Percentiles rank a stretch among this genome's conserved stretches.
Conservation (phyloP, 345 rosid species). For the Draba incana region DNA sequence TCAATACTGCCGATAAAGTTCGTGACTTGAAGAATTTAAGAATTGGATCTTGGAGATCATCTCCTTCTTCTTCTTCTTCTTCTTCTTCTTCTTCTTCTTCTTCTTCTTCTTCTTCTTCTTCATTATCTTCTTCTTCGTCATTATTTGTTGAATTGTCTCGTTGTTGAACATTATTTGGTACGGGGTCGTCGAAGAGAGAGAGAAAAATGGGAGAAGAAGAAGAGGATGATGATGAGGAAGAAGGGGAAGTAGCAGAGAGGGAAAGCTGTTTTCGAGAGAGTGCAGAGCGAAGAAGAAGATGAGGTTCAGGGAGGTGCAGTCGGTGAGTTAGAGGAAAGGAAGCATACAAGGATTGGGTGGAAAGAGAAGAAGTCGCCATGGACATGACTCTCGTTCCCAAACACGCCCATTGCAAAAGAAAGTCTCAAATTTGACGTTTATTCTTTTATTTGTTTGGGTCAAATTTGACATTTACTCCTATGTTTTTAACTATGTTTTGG, state of each 20-base stretch:
- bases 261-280: constrained; percentile 27
- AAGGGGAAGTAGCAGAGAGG: constrained; percentile 47
- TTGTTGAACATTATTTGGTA: constrained; percentile 10
- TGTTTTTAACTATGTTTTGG: too few species aligned
- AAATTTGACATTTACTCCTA: too few species aligned
- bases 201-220: constrained; percentile 59
- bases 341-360: constrained; percentile 17
- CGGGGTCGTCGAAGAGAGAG: constrained; percentile 51
- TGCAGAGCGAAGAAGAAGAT: constrained; percentile 33
- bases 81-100: not conserved
- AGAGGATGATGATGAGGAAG: constrained; percentile 42
- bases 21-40: constrained; percentile 68
- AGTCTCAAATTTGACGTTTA: too few species aligned
- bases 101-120: not conserved
- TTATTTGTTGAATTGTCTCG: not conserved
- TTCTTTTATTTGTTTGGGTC: too few species aligned
- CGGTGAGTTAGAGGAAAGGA: constrained; percentile 20
- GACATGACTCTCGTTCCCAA: constrained; percentile 21
- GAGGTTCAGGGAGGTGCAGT: constrained; percentile 20
- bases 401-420: too few species aligned
- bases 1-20: constrained; percentile 23
- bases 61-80: constrained; percentile 31
- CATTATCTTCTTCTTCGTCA: constrained; percentile 5
- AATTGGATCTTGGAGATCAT: constrained; percentile 56
- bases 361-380: constrained; percentile 38